Conservation (phyloP, 225 moss, liverwort and hornwort genomes). For the Asterella californica region DNA sequence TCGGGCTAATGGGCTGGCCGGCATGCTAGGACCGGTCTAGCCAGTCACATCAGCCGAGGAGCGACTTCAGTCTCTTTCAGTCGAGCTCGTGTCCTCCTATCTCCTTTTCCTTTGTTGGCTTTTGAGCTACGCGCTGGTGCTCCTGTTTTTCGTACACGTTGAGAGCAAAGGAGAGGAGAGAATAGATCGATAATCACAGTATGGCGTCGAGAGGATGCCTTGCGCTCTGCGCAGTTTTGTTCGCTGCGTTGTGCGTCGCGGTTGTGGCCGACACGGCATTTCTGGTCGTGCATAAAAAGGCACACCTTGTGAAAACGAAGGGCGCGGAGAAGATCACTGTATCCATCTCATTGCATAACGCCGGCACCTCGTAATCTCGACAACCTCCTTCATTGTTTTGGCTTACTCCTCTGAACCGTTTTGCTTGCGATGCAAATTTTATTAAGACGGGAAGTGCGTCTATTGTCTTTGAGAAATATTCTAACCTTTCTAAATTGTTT, state of each 20-base stretch:
- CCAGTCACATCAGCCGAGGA: neutral
- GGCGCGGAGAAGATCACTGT: conserved; percentile 48
- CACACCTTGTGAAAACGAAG: conserved; percentile 46
- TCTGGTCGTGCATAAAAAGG: conserved; percentile 56
- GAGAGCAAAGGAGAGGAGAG: neutral
- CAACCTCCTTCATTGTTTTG: neutral
- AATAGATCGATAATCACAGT: neutral
- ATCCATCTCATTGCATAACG: conserved; percentile 55
- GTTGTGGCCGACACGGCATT: conserved; percentile 48
- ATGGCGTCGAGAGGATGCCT: conserved; percentile 12
- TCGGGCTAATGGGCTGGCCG: neutral
- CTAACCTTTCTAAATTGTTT: neutral
- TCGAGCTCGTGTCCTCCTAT: neutral
- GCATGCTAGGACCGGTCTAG: neutral
- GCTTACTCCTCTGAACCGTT: neutral
- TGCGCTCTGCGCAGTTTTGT: conserved; percentile 23
- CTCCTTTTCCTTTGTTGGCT: neutral
- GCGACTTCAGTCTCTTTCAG: neutral
- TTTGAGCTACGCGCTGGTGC: neutral
- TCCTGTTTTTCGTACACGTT: neutral
- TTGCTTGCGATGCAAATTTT: too few species aligned
- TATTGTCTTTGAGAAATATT: too few species aligned
- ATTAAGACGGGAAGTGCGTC: neutral
- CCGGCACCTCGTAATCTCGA: conserved; percentile 48
- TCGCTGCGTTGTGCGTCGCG: conserved; percentile 26